A percentile compares a stretch with the other conserved stretches of the same genome.
phyloP scores from a whole-genome alignment of 352 stramenopile genomes.

The Saprolegnia diclina region DNA sequence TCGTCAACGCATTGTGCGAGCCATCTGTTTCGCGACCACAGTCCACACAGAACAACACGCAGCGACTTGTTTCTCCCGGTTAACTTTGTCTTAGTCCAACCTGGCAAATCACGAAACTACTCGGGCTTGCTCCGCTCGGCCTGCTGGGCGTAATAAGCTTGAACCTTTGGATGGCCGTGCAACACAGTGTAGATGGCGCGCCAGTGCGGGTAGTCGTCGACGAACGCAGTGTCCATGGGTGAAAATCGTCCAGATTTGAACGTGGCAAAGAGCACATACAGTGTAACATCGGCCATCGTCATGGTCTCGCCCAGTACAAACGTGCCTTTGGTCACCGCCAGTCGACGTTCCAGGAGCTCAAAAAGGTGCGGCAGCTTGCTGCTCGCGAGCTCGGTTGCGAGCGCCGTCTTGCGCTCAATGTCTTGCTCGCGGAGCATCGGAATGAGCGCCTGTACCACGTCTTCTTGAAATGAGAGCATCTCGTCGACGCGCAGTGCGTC shows the following conservation, averaged over 20 bases:
- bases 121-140: too few species aligned
- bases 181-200: neutral
- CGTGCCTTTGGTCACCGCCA: slow-evolving; percentile 30
- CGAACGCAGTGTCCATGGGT: neutral
- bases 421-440: slow-evolving; percentile 34
- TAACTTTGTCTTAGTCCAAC: too few species aligned
- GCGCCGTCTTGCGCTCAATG: slow-evolving; percentile 32
- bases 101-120: too few species aligned
- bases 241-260: slow-evolving; percentile 1
- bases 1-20: too few species aligned
- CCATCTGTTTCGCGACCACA: too few species aligned
- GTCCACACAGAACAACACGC: too few species aligned
- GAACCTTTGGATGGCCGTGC: neutral
- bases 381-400: slow-evolving; percentile 34
- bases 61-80: too few species aligned
- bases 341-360: slow-evolving; percentile 31
- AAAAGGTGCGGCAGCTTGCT: slow-evolving; percentile 33
- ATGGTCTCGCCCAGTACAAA: slow-evolving; percentile 32
- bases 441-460: slow-evolving; percentile 32
- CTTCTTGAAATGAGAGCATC: slow-evolving; percentile 35
- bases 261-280: neutral
- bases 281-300: slow-evolving; percentile 42
- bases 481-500: slow-evolving; percentile 39
- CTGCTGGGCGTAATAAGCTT: too few species aligned
- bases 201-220: neutral